Evolutionary conservation across 1,284 basidiomycete genomes (phyloP), one percentile per base, ranked within the genome.

Genomic region (Athelia sp.): DNA sequence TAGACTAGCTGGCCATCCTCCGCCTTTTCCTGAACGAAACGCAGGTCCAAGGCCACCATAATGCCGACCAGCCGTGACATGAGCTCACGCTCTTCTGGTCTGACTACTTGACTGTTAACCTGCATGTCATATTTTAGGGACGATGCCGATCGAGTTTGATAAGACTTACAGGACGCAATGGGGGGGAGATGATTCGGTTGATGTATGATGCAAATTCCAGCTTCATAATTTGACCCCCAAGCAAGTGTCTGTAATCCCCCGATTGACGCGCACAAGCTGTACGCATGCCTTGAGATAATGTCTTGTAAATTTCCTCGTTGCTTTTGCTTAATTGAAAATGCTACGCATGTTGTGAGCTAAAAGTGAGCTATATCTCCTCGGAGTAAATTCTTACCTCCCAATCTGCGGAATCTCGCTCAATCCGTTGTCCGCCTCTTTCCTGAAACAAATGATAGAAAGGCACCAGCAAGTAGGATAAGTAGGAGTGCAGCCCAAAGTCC

Each of bases 171-270:
- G 94, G 93, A 58, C 89, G 86, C 18, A 99, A 70, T 24, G 94
- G 92, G 8, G 97, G 95, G 0, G 90, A 90, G 55, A 99, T 89
- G 62, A 99, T 96, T 46, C 95, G 78, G 70, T 98, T 97, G 56
- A 99, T 78, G 51, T 85, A 79, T 1, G 97, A 93, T 2, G 85
- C 84, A 51, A 99, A 85, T 69, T 99, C 97, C 3, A 90, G 74
- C 50, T 86, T 82, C 68, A 99, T 62, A 65, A 80, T 62, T 0
- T 81, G 79, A 4, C 76, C 75, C 58, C 70, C 76, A 40, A 81
- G 71, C 35, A 91, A 71, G 60, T 87, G 80, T 53, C 86, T 72
- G 58, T 78, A 86, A 50, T 75, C 74, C 9, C 83, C 82, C 21
- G 72, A 70, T 43, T 67, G 65, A 38, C 73, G 73, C 26, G 71